A percentile compares a stretch with the other conserved stretches of the same genome.
These are phyloP conservation scores for Coprinopsis strossmayeri DNA, from an alignment of 768 basidiomycete species.

Conservation along the genomic window DNA sequence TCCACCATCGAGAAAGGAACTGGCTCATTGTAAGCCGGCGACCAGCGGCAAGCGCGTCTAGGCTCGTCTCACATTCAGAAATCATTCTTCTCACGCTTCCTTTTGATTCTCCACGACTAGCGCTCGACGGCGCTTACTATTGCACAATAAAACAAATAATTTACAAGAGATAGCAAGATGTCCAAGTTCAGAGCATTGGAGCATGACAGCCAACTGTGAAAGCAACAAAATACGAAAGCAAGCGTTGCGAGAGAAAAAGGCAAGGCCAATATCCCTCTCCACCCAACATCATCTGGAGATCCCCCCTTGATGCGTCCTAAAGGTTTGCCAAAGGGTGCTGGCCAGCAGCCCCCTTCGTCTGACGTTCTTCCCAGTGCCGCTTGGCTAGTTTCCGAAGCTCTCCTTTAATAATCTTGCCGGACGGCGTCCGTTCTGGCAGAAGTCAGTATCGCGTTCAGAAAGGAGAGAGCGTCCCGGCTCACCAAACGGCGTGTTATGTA, in stretches of 20 bases:
- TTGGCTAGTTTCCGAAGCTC: conserved; percentile 41
- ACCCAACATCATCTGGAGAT: background rate
- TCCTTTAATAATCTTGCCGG: conserved; percentile 52
- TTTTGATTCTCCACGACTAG: too few relatives aligned
- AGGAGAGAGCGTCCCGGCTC: conserved; percentile 13
- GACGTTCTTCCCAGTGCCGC: conserved; percentile 34
- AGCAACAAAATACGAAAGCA: too few relatives aligned
- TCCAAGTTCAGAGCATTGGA: too few relatives aligned
- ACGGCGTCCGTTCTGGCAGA: conserved; percentile 44
- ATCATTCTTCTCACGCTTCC: too few relatives aligned
- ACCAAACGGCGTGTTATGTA: conserved; percentile 43
- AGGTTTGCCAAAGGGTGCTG: conserved; percentile 32
- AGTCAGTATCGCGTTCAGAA: background rate
- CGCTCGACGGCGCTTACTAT: too few relatives aligned
- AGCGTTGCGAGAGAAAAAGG: background rate
- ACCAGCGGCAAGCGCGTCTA: background rate
- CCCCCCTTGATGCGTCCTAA: conserved; percentile 9
- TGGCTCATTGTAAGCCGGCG: too few relatives aligned
- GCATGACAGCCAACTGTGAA: too few relatives aligned
- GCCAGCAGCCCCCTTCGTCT: conserved; percentile 21
- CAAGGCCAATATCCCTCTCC: too few relatives aligned
- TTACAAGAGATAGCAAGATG: too few relatives aligned
- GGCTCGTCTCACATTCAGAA: too few relatives aligned
- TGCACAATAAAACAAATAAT: too few relatives aligned
- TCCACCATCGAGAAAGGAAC: background rate